Conservation (phyloP, 495 filamentous ascomycete genomes). For the Rusavskia elegans region DNA sequence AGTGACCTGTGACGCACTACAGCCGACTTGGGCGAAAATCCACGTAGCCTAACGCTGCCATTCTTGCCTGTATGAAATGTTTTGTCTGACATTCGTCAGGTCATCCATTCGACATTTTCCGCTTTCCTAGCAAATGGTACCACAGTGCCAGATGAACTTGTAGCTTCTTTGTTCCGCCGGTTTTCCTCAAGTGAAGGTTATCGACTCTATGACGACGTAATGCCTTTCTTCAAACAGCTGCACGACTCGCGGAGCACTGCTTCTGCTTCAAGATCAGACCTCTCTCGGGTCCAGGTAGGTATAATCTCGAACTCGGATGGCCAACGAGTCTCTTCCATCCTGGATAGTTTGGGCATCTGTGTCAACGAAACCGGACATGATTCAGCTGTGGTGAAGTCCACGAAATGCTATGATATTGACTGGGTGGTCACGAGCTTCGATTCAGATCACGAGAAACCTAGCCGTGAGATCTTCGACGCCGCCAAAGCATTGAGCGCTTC, state of each 20-base stretch:
- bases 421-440: slow-evolving; percentile 62
- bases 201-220: slow-evolving; percentile 35
- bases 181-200: slow-evolving; percentile 52
- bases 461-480: slow-evolving; percentile 43
- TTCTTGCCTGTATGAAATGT: neutral
- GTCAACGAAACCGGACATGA: slow-evolving; percentile 23
- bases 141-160: slow-evolving; percentile 30
- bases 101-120: slow-evolving; percentile 27
- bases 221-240: slow-evolving; percentile 34
- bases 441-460: slow-evolving; percentile 53
- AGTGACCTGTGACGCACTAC: no score
- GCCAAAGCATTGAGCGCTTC: slow-evolving; percentile 22
- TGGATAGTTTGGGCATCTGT: slow-evolving; percentile 42
- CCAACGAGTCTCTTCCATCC: slow-evolving; percentile 38
- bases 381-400: neutral
- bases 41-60: no score
- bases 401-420: slow-evolving; percentile 34
- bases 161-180: slow-evolving; percentile 36
- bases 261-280: neutral
- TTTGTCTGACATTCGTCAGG: slow-evolving; percentile 11
- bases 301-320: slow-evolving; percentile 69
- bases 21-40: no score
- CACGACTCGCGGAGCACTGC: slow-evolving; percentile 1
- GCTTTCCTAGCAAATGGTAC: slow-evolving; percentile 16
- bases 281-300: slow-evolving; percentile 34